These are phyloP conservation scores for Hanseniaspora singularis DNA, from an alignment of 805 yeast genomes.

Conservation along the genomic window DNA sequence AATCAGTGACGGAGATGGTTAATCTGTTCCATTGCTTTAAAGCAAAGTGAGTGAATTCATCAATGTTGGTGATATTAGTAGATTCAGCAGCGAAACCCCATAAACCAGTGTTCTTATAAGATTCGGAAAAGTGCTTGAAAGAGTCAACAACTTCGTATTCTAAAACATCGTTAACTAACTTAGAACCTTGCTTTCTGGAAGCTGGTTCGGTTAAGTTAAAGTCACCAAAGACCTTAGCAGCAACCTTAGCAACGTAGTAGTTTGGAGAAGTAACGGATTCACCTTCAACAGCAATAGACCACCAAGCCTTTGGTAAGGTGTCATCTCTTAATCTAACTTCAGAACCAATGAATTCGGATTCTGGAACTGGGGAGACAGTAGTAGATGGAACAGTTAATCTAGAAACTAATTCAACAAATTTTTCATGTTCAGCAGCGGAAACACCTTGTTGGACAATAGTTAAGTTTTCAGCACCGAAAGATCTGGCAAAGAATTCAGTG, in stretches of 20 bases:
- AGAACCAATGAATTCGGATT: conserved; percentile 67
- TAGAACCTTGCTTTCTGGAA: conserved; percentile 51
- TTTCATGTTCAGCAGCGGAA: conserved; percentile 61
- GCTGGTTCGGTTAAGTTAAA: conserved; percentile 44
- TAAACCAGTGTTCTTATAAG: conserved; percentile 67
- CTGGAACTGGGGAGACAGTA: conserved; percentile 36
- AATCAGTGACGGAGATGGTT: conserved; percentile 58
- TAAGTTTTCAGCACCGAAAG: conserved; percentile 50
- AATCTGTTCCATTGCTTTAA: conserved; percentile 82
- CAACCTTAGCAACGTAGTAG: conserved; percentile 61
- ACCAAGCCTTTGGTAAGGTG: conserved; percentile 68
- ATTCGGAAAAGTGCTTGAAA: conserved; percentile 57
- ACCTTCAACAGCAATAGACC: conserved; percentile 64
- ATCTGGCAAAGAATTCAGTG: conserved; percentile 40
- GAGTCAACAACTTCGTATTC: conserved; percentile 64
- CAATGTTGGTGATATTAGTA: conserved; percentile 47
- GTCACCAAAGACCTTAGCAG: conserved; percentile 50
- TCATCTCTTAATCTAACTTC: conserved; percentile 84
- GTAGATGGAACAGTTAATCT: conserved; percentile 34
- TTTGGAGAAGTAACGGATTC: conserved; percentile 52
- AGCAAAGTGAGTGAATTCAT: conserved; percentile 69
- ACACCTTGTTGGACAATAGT: conserved; percentile 50
- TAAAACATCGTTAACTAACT: conserved; percentile 54
- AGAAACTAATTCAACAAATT: conserved; percentile 55
- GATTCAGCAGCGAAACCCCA: conserved; percentile 71